A percentile compares a stretch with the other conserved stretches of the same genome.
phyloP scores from a whole-genome alignment of 208 protist species.

The Willaertia magna region DNA sequence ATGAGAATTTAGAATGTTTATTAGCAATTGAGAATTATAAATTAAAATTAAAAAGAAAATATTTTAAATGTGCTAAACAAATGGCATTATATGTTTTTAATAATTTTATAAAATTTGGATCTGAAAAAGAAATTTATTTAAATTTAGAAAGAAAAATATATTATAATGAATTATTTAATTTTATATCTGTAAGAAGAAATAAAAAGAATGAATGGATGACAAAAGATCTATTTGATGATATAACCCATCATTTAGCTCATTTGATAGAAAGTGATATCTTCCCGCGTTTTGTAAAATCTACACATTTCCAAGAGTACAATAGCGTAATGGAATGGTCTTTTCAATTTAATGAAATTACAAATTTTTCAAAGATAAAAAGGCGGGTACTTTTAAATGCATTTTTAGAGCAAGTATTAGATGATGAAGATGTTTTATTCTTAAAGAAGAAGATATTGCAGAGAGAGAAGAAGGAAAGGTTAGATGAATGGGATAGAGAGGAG shows the following conservation, averaged over 20 bases:
- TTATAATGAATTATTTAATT: neutral
- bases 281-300: neutral
- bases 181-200: too few relatives aligned
- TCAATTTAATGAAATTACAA: neutral
- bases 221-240: neutral
- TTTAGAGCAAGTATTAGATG: neutral
- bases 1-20: neutral
- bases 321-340: neutral
- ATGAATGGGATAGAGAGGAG: too few relatives aligned
- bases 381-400: neutral
- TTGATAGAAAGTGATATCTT: neutral
- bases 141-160: neutral
- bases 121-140: neutral
- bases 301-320: neutral
- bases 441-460: neutral
- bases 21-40: neutral
- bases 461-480: too few relatives aligned
- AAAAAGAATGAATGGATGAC: too few relatives aligned
- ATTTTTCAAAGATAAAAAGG: neutral
- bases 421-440: neutral
- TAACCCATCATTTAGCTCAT: neutral
- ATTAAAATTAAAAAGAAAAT: neutral
- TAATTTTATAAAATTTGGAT: neutral
- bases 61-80: neutral
- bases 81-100: neutral